These are phyloP conservation scores for Globisporangium mamillatum DNA, from an alignment of 352 stramenopile species.

Conservation along the genomic window DNA sequence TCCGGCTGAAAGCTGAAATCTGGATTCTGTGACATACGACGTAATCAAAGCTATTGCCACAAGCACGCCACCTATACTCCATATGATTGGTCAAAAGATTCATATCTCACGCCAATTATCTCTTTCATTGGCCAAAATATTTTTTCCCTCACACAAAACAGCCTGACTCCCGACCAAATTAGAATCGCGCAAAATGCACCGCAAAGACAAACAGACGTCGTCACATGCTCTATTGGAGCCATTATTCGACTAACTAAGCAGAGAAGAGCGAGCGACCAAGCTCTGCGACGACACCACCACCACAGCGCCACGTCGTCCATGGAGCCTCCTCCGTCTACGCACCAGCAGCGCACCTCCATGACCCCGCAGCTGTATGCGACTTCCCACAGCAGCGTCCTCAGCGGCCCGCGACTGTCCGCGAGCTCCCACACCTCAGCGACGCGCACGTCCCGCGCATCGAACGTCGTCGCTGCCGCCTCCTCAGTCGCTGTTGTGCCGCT, in stretches of 20 bases:
- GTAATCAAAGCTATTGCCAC: neutral
- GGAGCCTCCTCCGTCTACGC: neutral
- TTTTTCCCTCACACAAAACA: neutral
- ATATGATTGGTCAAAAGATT: neutral
- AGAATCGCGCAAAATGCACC: neutral
- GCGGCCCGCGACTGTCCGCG: conserved; percentile 13
- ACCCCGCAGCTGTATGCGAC: neutral
- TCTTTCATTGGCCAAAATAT: neutral
- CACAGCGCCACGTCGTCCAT: neutral
- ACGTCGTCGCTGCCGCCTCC: neutral
- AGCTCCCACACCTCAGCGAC: conserved; percentile 8
- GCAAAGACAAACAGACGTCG: neutral
- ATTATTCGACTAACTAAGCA: neutral
- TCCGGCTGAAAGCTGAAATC: neutral
- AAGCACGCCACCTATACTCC: neutral
- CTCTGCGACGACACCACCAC: no score
- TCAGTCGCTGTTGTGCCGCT: neutral
- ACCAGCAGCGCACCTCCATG: neutral
- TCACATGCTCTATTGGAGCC: neutral
- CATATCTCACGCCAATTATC: neutral
- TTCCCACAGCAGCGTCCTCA: neutral
- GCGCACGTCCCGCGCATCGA: conserved; percentile 1
- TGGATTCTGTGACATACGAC: neutral
- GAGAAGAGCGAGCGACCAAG: no score
- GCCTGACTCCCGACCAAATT: neutral